Base-by-base conservation (phyloP, 2,329 filamentous ascomycete genomes). In the Paraphoma chrysanthemicola region DNA sequence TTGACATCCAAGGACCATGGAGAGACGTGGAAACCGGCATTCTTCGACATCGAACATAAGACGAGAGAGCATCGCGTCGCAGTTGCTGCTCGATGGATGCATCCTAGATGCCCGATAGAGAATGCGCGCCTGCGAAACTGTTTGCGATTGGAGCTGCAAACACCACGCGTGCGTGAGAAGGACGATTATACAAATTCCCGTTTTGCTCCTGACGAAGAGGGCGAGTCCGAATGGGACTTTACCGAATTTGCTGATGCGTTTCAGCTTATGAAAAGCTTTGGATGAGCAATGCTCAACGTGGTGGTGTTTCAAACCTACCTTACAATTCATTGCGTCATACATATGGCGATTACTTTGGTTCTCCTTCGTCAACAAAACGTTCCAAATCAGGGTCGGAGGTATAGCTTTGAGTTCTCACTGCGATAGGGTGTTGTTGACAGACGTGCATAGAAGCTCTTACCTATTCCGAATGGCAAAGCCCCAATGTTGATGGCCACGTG, bases 41-140 rank as follows among this genome's bases (percentile, higher is more conserved):
- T 74, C 44, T 57, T 74, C 17, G 59, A 55, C 1, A 54, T 66
- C 0, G 62, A 66, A 9, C 63, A 64, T 10, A 70, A 67, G 48
- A 71, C 66, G 18, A 63, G 63, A 50, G 63, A 70, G 36, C 64
- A 71, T 43, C 66, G 71, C 1, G 56, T 74, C 10, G 58, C 53
- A 11, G 56, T 69, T 51, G 70, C 67, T 36, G 70, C 66, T 2
- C 46, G 51, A 36, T 74, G 70, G 70, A 51, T 75, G 63, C 48
- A 54, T 30, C 36, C 60, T 2, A 66, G 62, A 8, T 71, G 63
- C 53, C 63, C 63, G 1, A 58, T 69, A 46, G 49, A 55, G 12
- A 45, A 68, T 4, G 63, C 70, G n/a, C 51, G 55, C n/a, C 43
- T 74, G 44, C 60, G 62, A 2, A 23, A 58, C 1, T 68, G 68